These are phyloP conservation scores for Fusarium irregulare DNA, from an alignment of 2,329 filamentous ascomycete species.

Conservation along the genomic window DNA sequence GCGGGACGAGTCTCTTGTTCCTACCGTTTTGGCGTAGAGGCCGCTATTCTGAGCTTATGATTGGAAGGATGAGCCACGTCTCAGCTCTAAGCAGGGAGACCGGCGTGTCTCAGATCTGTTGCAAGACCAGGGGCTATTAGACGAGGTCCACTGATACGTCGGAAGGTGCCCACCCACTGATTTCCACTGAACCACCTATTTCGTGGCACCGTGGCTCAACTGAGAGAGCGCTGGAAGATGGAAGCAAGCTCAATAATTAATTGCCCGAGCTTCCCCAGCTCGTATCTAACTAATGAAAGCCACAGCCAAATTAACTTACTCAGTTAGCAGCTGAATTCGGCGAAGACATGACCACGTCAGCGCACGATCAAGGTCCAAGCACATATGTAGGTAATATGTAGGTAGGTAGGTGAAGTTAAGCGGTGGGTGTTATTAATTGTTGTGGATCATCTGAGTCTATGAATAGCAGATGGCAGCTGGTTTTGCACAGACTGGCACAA, in stretches of 20 bases:
- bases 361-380: constrained; percentile 20
- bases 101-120: constrained; percentile 58
- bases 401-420: neutral
- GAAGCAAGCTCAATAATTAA: constrained; percentile 7
- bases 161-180: constrained; percentile 20
- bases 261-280: neutral
- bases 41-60: constrained; percentile 3
- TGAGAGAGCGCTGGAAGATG: constrained; percentile 33
- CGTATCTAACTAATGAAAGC: constrained; percentile 10
- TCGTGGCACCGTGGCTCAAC: constrained; percentile 17
- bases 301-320: constrained; percentile 10
- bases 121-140: constrained; percentile 47
- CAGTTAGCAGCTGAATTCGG: constrained; percentile 20
- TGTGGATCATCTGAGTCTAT: constrained; percentile 28
- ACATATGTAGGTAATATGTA: neutral
- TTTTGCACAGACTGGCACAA: constrained; percentile 9
- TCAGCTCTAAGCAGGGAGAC: constrained; percentile 34
- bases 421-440: constrained; percentile 16
- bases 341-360: constrained; percentile 43
- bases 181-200: constrained; percentile 12
- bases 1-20: constrained; percentile 41
- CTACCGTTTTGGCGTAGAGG: constrained; percentile 43
- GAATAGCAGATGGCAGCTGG: constrained; percentile 27
- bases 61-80: constrained; percentile 24
- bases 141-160: constrained; percentile 18